phyloP scores from a whole-genome alignment of 441 rosid genomes.

The Omphalea diandra region DNA sequence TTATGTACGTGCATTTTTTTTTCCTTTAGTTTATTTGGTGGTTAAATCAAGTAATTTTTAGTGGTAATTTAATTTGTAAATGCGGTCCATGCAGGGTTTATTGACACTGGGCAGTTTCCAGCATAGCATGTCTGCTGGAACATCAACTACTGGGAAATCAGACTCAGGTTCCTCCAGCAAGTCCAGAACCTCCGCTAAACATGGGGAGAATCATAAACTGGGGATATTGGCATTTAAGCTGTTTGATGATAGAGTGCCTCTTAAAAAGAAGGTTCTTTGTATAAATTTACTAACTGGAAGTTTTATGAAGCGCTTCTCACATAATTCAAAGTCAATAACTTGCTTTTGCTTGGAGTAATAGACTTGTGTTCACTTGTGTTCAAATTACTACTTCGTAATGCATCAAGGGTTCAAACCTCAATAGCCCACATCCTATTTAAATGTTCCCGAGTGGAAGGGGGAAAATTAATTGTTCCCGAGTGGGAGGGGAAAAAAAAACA shows the following conservation, averaged over 20 bases:
- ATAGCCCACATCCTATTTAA: no score
- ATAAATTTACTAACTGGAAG: not conserved
- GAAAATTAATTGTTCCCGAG: no score
- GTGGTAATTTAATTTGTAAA: not conserved
- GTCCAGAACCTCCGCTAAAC: conserved; percentile 14
- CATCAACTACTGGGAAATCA: conserved; percentile 32
- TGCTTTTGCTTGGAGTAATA: no score
- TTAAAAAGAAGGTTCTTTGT: conserved; percentile 43
- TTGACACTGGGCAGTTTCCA: conserved; percentile 25
- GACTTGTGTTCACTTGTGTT: no score
- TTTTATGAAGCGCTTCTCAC: not conserved
- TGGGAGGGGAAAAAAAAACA: no score
- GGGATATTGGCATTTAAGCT: conserved; percentile 32
- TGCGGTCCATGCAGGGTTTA: conserved; percentile 23
- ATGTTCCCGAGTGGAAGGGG: no score
- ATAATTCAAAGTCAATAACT: not conserved
- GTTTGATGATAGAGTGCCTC: conserved; percentile 43
- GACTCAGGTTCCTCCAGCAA: conserved; percentile 21
- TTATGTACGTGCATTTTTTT: no score
- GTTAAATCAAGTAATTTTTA: not conserved
- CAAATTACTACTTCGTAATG: no score
- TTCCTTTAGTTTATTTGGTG: conserved; percentile 1
- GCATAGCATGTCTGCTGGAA: conserved; percentile 23
- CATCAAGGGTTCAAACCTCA: no score
- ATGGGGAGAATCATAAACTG: conserved; percentile 22